Base-by-base conservation (phyloP, 352 stramenopile species). In the Pythium folliculosum region DNA sequence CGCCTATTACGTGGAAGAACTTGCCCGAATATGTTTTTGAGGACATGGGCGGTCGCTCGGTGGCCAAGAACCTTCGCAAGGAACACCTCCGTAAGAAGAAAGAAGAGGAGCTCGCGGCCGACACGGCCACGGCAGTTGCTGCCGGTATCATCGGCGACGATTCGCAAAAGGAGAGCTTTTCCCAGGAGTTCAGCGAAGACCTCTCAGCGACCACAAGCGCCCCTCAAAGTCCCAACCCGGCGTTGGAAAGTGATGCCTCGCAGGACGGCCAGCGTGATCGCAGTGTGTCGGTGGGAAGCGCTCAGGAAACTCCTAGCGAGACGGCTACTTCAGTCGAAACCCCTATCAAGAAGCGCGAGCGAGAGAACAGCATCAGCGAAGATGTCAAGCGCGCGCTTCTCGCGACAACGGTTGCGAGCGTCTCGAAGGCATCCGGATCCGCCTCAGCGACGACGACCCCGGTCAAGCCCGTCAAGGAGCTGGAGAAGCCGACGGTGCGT, bases 11-110 rank as follows among this genome's bases (percentile, higher is more conserved):
- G 54, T 96, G 88, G 88, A 96, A 96, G 76, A 78, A 84, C 38
- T 69, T 96, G 49, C 88, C 88, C 7, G 88, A 96, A 13, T 79
- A 53, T 63, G 86, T 96, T 3, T 96, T 96, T 61, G 87, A 95
- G 70, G 87, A 94, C 14, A 82, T 96, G 74, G 88, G 88, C n/a
- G 88, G 87, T 9, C 78, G 86, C 16, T 60, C 71, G 48, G 72
- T 77, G 1, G 88, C 87, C 2, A 86, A 88, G 9, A 76, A 72
- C 12, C 23, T 76, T 17, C 87, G 88, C 65, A 81, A 84, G 60
- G 88, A 96, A 45, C 84, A 85, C 51, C 81, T 95, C 64, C 91
- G 88, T 51, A 92, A 92, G 71, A 96, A 94, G 69, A 95, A 94
- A 44, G 87, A 94, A 40, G 86, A 96, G 25, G 88, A 92, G 59